Evolutionary conservation across 768 basidiomycete species (phyloP), one percentile per base, ranked within the genome.

Genomic region (Myochromella boudieri): DNA sequence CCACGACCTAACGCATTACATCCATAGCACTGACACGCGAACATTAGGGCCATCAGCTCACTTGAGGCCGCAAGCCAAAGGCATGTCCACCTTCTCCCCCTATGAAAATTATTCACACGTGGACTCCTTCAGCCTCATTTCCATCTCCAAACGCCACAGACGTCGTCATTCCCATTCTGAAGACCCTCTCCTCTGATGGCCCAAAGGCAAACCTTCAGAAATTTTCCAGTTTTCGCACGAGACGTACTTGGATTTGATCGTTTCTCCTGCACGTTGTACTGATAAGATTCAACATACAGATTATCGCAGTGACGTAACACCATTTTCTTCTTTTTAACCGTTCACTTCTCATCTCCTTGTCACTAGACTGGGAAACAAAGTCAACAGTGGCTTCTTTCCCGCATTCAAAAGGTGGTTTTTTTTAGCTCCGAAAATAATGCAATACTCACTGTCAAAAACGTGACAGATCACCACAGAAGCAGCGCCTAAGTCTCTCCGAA

Each of bases 351-450:
- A 64, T 51, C 48, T 46, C 44, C 12, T 20, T 45, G 34, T 55
- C 45, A 31, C 31, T 53, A 91, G 87, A 85, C 81, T 15, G 91
- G 91, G 25, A 80, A 59, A 59, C 64, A 89, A 64, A 89, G 87
- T 56, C 91, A 92, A 62, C 61, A 74, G 46, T 93, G 91, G 91
- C 73, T 93, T 37, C 65, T 84, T 53, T 69, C 74, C 37, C 86
- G 71, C 64, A 83, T 93, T 52, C 53, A 65, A 14, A 70, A 91
- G 76, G 90, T 84, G 58, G 39, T 51, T 24, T 36, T 52, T 43
- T 29, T 37, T 33, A 34, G 17, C 39, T 29, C 45, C 24, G 6
- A 29, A 36, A 38, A 42, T 48, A 43, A 48, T 37, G 37, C 42
- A 28, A 33, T 21, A 4, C 14, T 20, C 31, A 34, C 26, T 53